Evolutionary conservation across 2,329 filamentous ascomycete species (phyloP).

Genomic region (Biscogniauxia marginata): DNA sequence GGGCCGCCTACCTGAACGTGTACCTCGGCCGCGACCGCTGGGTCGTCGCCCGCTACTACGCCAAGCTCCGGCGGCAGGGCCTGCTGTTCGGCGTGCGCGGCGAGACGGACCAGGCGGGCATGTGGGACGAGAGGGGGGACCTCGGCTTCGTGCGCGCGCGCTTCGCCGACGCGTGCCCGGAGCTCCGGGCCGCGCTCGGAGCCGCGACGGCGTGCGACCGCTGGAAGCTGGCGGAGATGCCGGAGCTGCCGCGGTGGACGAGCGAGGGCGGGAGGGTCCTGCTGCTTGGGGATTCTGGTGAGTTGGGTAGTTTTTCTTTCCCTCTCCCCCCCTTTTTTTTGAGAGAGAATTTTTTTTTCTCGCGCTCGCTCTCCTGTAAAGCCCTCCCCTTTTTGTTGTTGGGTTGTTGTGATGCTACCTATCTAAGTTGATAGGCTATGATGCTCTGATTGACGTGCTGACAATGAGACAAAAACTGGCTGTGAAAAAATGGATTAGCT

Average conservation of each 20-base stretch:
- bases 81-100: slow-evolving; percentile 9
- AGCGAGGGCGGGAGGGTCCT: not conserved
- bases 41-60: slow-evolving; percentile 4
- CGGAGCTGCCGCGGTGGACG: slow-evolving; percentile 6
- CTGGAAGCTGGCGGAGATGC: slow-evolving; percentile 9
- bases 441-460: too few species aligned
- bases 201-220: not conserved
- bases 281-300: slow-evolving; percentile 6
- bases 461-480: too few species aligned
- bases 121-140: slow-evolving; percentile 7
- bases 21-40: slow-evolving; percentile 4
- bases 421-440: too few species aligned
- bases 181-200: slow-evolving; percentile 2
- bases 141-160: slow-evolving; percentile 1
- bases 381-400: too few species aligned
- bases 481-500: not conserved
- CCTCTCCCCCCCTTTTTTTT: not conserved
- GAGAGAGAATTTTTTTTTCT: too few species aligned
- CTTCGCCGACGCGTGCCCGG: slow-evolving; percentile 3
- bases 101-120: slow-evolving; percentile 4
- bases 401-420: too few species aligned
- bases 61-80: not conserved
- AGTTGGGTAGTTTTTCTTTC: not conserved
- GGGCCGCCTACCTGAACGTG: slow-evolving; percentile 2
- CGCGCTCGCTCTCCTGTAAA: not conserved